These are phyloP conservation scores for Epithemia pelagica DNA, from an alignment of 108 stramenopile species.

Conservation along the genomic window DNA sequence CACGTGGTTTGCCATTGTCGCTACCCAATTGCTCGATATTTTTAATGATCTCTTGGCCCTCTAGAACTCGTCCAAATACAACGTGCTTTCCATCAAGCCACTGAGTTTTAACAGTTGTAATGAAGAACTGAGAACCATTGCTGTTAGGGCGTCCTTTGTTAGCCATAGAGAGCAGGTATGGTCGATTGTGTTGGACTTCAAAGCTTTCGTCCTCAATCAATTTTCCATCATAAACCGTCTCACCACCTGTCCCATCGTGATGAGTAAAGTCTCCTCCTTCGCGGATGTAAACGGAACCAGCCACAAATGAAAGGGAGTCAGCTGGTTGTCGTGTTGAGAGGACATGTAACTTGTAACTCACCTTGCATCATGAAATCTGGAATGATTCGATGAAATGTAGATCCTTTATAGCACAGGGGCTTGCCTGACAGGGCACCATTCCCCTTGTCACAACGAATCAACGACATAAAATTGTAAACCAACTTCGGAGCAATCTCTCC, in stretches of 20 bases:
- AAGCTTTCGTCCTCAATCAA: constrained; percentile 96
- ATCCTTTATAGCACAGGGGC: constrained; percentile 83
- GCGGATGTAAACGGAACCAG: too few relatives aligned
- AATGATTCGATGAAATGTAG: constrained; percentile 89
- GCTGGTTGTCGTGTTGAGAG: too few relatives aligned
- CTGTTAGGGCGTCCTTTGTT: constrained; percentile 75
- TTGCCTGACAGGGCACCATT: constrained; percentile 69
- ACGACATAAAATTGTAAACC: constrained; percentile 87
- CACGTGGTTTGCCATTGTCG: constrained; percentile 57
- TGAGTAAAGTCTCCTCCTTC: constrained; percentile 69
- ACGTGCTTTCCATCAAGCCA: constrained; percentile 86
- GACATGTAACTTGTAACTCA: too few relatives aligned
- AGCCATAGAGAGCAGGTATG: constrained; percentile 92
- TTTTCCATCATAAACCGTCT: constrained; percentile 55
- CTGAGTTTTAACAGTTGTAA: constrained; percentile 92
- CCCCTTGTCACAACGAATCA: constrained; percentile 91
- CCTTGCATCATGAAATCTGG: constrained; percentile 82
- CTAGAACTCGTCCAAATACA: constrained; percentile 96
- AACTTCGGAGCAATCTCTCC: constrained; percentile 90
- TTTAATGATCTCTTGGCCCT: constrained; percentile 89
- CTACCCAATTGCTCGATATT: constrained; percentile 72
- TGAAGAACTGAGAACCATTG: constrained; percentile 95
- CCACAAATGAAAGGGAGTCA: not conserved
- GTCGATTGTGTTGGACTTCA: constrained; percentile 66
- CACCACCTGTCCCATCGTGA: constrained; percentile 62